Evolutionary conservation across 106 monocot species (phyloP), one percentile per base, ranked within the genome.

Genomic region (Dioscorea zingiberensis): DNA sequence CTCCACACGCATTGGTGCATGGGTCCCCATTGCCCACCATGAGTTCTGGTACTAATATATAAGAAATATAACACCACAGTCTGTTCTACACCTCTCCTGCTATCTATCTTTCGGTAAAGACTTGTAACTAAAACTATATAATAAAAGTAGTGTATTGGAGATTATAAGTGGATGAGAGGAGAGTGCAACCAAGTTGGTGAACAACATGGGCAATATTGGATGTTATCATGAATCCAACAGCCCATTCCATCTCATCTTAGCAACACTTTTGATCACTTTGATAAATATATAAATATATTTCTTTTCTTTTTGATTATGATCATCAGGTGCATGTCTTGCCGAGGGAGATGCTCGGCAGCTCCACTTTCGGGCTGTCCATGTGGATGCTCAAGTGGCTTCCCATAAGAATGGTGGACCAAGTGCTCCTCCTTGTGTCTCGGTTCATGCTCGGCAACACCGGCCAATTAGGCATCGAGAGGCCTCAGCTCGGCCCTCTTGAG

Each of bases 281-380:
- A 19, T 16, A 16, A 13, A 18, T 51, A 18, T 51, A 19, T 51
- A 19, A 8, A 16, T 19, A 18, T 51, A 18, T 51, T 51, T 58
- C 22, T 58, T 25, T 58, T 13, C 57, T 17, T 61, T 61, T 29
- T 3, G 3, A 16, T 29, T 3, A 58, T 49, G 44, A 28, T 29
- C 28, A 17, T 27, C 68, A 90, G 89, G 82, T 85, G 67, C 89
- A 90, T 62, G 76, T 91, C 30, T 73, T 91, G 44, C 90, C 90
- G 2, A 72, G 83, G 47, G 90, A 87, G 57, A 81, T 87, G 73
- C 75, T 91, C 3, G 86, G 90, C 16, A 30, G 58, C 48, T 91
- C 90, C 47, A 91, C 90, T 47, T 91, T 91, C 69, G 86, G 81
- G 17, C 49, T 91, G 18, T 86, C 86, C 54, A 76, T 84, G 76